Conservation (phyloP, 352 stramenopile species). For the Phytophthora colocasiae region DNA sequence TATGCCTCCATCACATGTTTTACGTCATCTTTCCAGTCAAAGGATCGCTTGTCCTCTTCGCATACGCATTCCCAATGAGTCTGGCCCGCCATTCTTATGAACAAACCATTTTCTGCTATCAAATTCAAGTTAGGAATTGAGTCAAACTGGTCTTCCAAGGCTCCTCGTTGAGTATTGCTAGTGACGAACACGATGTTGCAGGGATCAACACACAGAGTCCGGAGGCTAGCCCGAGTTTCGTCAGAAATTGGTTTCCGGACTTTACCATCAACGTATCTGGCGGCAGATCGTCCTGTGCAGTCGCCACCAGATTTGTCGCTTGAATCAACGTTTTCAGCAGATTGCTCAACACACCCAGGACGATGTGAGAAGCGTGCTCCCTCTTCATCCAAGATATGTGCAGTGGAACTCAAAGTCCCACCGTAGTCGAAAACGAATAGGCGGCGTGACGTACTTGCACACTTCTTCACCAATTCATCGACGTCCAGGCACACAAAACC, state of each 20-base stretch:
- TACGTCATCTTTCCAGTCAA: constrained; percentile 95
- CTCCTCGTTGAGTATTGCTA: constrained; percentile 63
- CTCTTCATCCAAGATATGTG: constrained; percentile 75
- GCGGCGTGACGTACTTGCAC: constrained; percentile 55
- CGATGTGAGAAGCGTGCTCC: constrained; percentile 46
- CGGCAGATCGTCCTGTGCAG: constrained; percentile 31
- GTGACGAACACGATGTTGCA: constrained; percentile 76
- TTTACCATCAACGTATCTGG: constrained; percentile 71
- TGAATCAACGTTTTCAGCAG: constrained; percentile 12
- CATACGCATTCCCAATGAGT: constrained; percentile 70
- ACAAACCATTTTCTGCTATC: constrained; percentile 76
- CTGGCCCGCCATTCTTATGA: constrained; percentile 50
- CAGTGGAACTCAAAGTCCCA: constrained; percentile 92
- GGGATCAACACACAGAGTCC: constrained; percentile 60
- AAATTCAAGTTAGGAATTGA: constrained; percentile 61
- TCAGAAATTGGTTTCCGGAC: constrained; percentile 69
- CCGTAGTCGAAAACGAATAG: constrained; percentile 99
- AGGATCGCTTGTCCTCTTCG: constrained; percentile 54
- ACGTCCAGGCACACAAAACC: constrained; percentile 94
- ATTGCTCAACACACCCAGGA: constrained; percentile 12
- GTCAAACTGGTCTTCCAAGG: constrained; percentile 68
- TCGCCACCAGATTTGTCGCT: constrained; percentile 16
- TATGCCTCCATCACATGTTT: constrained; percentile 98
- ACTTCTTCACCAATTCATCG: constrained; percentile 88
- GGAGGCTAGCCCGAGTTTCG: constrained; percentile 62